Evolutionary conservation across 2,329 filamentous ascomycete genomes (phyloP), one percentile per base, ranked within the genome.

Genomic region (Trichoderma atroviride): DNA sequence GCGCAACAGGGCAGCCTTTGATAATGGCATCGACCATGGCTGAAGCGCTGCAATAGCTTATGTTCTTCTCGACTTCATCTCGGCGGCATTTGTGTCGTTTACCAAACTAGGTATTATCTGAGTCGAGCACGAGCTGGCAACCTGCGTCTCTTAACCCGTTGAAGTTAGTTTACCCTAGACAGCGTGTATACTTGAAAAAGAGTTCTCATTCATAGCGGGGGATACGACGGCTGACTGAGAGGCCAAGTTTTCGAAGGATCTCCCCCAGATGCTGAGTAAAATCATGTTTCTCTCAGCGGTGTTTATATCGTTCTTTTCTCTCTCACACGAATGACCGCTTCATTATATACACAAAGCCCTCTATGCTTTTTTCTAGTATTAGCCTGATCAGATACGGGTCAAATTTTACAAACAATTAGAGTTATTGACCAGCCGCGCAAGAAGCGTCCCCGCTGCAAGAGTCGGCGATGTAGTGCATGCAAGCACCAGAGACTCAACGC

Each of bases 401-500:
- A 62, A 37, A 31, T 27, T 19, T 31, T 62, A 31, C 60, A 37
- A 11, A 62, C 60, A 19, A 62, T 62, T 14, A 31, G 60, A 37
- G 11, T 5, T 43, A 14, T 35, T 31, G 43, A 31, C n/a, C 43
- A 53, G 43, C 22, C 13, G 22, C 43, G 43, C n/a, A 62, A 62
- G 43, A 62, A 62, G 14, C 60, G 31, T 4, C 43, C 43, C 43
- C 43, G 52, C 35, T 35, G 47, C 29, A 62, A 62, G 19, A 62
- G 59, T 47, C 43, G 59, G n/a, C 43, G 43, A 35, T 43, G 43
- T 7, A 27, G 35, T 35, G 47, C 29, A 62, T 52, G 43, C 59
- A 62, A 62, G 31, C 60, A 43, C 13, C 43, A 31, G n/a, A 62
- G 60, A 33, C 43, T 62, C 43, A 62, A 62, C 14, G 43, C 52